Evolutionary conservation across 768 basidiomycete genomes (phyloP).

Genomic region (Russula emetica): DNA sequence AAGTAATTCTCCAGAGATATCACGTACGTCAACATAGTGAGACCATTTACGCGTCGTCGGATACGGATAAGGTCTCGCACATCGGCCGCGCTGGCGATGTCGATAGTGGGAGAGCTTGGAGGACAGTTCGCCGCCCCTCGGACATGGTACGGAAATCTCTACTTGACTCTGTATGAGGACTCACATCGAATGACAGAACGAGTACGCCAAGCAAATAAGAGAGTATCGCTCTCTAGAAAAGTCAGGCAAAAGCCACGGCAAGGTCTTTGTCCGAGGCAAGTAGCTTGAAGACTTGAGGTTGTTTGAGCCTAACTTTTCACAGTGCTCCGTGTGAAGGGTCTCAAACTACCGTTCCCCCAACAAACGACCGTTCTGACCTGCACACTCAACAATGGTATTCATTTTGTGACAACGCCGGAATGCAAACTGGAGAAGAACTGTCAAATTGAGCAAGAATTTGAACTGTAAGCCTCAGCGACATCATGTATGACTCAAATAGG

Average conservation of each 20-base stretch:
- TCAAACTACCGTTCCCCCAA: conserved; percentile 75
- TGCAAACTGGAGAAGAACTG: conserved; percentile 54
- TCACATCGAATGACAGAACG: conserved; percentile 54
- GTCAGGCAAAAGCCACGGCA: conserved; percentile 77
- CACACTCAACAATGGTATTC: conserved; percentile 94
- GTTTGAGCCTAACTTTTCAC: conserved; percentile 10
- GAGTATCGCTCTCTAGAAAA: conserved; percentile 76
- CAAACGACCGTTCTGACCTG: conserved; percentile 72
- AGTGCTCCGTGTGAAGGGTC: conserved; percentile 74
- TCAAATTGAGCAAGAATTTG: conserved; percentile 83
- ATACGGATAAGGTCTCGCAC: conserved; percentile 66
- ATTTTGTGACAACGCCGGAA: conserved; percentile 89
- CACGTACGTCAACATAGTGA: conserved; percentile 71
- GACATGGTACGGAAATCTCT: conserved; percentile 68
- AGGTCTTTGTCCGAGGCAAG: conserved; percentile 90
- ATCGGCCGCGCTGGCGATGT: conserved; percentile 74
- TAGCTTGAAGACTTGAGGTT: neutral
- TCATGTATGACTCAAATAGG: neutral
- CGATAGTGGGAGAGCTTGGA: conserved; percentile 80
- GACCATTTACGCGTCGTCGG: conserved; percentile 73
- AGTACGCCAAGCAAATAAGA: conserved; percentile 86
- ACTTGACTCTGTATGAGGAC: neutral
- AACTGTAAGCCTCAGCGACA: conserved; percentile 54
- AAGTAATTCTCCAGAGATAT: conserved; percentile 55
- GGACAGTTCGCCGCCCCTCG: conserved; percentile 79